phyloP scores from a whole-genome alignment of 192 early-diverging fungal genomes.

The Geranomyces variabilis region DNA sequence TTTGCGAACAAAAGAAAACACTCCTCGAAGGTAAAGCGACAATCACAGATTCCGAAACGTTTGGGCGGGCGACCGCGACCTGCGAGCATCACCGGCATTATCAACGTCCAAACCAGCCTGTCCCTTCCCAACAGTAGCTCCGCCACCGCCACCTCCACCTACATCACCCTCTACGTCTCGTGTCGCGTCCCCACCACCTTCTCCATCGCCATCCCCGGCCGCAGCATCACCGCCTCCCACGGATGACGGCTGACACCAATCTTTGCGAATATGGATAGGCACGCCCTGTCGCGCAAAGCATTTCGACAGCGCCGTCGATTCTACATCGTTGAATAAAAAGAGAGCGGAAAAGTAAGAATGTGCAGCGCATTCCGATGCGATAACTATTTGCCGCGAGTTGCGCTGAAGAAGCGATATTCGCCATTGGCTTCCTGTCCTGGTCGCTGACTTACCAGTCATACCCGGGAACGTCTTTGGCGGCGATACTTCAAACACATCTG shows the following conservation, averaged over 20 bases:
- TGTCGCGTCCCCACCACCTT: no score
- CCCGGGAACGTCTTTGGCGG: slow-evolving; percentile 50
- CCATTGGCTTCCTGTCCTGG: background rate
- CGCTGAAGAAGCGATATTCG: background rate
- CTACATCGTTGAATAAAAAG: slow-evolving; percentile 1
- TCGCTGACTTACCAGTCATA: slow-evolving; percentile 36
- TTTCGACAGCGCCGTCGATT: slow-evolving; percentile 42
- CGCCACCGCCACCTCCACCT: no score
- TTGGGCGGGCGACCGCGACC: no score
- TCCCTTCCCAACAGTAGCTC: no score
- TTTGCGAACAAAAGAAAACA: no score
- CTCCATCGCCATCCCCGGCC: no score
- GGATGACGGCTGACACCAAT: slow-evolving; percentile 13
- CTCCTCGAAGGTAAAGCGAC: no score
- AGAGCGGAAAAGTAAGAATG: background rate
- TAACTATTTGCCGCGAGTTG: background rate
- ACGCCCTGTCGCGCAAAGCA: slow-evolving; percentile 50
- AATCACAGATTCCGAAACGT: no score
- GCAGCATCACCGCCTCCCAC: no score
- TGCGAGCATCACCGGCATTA: no score
- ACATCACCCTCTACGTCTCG: no score
- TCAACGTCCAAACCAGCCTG: no score
- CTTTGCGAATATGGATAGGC: slow-evolving; percentile 42
- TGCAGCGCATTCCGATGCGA: background rate
- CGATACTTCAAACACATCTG: slow-evolving; percentile 38